phyloP scores from a whole-genome alignment of 306 rosid genomes.

The Rosa chinensis region DNA sequence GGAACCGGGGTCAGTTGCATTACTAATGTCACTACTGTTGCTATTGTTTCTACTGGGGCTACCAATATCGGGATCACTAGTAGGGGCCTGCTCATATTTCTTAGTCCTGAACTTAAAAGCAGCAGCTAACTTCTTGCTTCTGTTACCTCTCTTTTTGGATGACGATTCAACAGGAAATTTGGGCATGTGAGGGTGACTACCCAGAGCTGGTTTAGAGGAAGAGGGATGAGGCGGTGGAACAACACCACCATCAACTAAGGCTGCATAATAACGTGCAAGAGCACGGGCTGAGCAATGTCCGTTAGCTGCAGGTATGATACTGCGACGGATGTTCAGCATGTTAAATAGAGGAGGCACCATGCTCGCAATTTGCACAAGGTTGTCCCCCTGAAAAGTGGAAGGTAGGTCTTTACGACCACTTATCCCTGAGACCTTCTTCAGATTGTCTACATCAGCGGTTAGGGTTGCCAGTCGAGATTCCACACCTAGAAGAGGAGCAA shows the following conservation, averaged over 20 bases:
- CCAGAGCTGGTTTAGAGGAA: conserved; percentile 67
- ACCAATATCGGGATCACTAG: conserved; percentile 2
- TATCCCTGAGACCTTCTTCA: conserved; percentile 50
- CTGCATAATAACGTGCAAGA: conserved; percentile 92
- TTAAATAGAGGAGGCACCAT: conserved; percentile 60
- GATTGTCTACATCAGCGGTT: conserved; percentile 54
- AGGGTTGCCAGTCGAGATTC: conserved; percentile 94
- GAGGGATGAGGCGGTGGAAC: conserved; percentile 83
- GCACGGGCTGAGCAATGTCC: conserved; percentile 98
- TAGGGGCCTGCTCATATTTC: conserved; percentile 30
- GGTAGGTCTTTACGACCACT: conserved; percentile 57
- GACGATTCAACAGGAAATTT: conserved; percentile 45
- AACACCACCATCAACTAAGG: conserved; percentile 76
- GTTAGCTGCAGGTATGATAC: conserved; percentile 90
- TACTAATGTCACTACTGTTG: conserved; percentile 22
- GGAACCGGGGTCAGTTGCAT: conserved; percentile 6
- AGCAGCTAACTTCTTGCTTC: conserved; percentile 31
- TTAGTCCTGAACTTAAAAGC: conserved; percentile 15
- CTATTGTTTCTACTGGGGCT: conserved; percentile 19
- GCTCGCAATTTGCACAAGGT: conserved; percentile 47
- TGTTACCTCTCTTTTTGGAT: conserved; percentile 35
- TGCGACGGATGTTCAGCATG: conserved; percentile 72
- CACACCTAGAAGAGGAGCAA: conserved; percentile 54
- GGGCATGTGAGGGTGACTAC: conserved; percentile 88
- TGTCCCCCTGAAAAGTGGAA: conserved; percentile 66